A percentile compares a stretch with the other conserved stretches of the same genome.
phyloP scores from a whole-genome alignment of 805 yeast genomes.

The Lipomyces starkeyi region DNA sequence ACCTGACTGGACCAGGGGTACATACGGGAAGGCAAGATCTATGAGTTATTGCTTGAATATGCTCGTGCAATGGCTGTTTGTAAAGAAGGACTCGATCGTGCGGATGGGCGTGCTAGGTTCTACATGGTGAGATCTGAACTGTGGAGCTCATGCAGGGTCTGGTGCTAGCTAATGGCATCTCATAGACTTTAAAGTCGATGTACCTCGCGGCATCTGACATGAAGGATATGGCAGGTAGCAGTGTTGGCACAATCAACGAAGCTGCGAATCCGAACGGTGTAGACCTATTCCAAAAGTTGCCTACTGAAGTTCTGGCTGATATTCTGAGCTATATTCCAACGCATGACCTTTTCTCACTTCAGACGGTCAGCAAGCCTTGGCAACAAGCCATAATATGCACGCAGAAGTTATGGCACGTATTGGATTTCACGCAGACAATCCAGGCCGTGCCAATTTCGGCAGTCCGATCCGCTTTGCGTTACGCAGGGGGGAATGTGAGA shows the following conservation, averaged over 20 bases:
- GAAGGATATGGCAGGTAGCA: neutral
- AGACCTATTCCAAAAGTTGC: neutral
- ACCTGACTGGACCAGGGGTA: neutral
- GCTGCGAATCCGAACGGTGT: neutral
- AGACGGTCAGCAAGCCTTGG: neutral
- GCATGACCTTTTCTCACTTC: neutral
- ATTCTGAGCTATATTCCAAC: neutral
- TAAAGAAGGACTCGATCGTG: neutral
- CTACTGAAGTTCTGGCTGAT: neutral
- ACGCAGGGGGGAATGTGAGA: neutral
- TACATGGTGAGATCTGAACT: neutral
- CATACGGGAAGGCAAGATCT: neutral
- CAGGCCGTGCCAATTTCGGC: conserved; percentile 1
- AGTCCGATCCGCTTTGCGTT: neutral
- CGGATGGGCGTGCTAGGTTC: neutral
- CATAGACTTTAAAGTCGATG: neutral
- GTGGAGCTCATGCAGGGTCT: neutral
- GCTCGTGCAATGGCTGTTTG: neutral
- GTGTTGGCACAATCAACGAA: neutral
- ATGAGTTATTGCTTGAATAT: neutral
- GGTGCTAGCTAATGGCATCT: neutral
- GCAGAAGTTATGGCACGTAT: neutral
- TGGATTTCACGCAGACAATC: neutral
- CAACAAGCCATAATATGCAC: neutral
- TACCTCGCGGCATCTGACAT: neutral